A percentile compares a stretch with the other conserved stretches of the same genome.
Conservation (phyloP, 2,329 filamentous ascomycete genomes). For the Ophiostoma piceae region DNA sequence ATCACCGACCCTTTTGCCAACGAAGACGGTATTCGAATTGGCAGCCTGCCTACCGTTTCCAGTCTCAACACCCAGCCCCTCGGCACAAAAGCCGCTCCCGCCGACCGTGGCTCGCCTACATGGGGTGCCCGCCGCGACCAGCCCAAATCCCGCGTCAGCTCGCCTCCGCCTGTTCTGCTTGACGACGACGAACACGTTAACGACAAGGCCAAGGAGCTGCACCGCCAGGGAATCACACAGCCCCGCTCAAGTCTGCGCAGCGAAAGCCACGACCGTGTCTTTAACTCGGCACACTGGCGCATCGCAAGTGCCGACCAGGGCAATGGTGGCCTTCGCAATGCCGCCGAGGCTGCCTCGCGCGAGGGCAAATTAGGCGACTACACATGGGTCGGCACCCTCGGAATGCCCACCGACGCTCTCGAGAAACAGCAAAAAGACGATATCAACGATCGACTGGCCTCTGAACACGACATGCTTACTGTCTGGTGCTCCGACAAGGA, state of each 20-base stretch:
- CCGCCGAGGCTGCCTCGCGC: conserved; percentile 70
- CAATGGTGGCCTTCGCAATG: conserved; percentile 87
- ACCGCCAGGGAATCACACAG: conserved; percentile 54
- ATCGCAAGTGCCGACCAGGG: conserved; percentile 83
- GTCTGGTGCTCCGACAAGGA: conserved; percentile 88
- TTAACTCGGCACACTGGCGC: conserved; percentile 74
- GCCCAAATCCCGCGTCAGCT: conserved; percentile 67
- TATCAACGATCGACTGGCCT: conserved; percentile 74
- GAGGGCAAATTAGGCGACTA: conserved; percentile 66
- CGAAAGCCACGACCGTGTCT: conserved; percentile 62
- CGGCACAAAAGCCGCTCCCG: conserved; percentile 47
- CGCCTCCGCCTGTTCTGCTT: conserved; percentile 70
- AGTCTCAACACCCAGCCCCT: not conserved
- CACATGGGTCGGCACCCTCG: conserved; percentile 86
- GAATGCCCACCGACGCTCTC: conserved; percentile 87
- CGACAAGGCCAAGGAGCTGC: conserved; percentile 53
- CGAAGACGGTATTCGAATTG: conserved; percentile 53
- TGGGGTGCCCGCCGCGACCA: conserved; percentile 76
- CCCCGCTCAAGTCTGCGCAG: conserved; percentile 48
- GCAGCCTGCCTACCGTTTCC: conserved; percentile 40
- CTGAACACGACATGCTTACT: conserved; percentile 74
- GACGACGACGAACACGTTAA: conserved; percentile 55
- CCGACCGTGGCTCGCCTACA: conserved; percentile 67
- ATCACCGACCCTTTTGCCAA: conserved; percentile 50
- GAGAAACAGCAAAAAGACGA: conserved; percentile 70